Base-by-base conservation (phyloP, 768 basidiomycete genomes). In the Coprinellus aureogranulatus region DNA sequence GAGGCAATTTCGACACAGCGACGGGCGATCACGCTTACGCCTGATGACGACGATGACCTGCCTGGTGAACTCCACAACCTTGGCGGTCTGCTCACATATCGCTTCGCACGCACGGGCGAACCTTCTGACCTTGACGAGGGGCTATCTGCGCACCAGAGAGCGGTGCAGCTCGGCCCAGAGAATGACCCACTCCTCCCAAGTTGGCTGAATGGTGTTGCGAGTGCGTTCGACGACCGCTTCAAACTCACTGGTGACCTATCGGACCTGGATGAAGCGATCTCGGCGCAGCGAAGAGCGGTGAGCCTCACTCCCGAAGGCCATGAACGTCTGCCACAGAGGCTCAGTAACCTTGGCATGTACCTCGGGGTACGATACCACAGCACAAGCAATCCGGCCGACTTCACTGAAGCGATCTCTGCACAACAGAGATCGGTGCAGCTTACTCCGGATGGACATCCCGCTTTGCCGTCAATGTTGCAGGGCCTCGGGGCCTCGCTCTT, bases 321-420 rank as follows among this genome's bases (percentile, higher is more conserved):
- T 37, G n/a, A 3, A 3, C 28, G 3, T 2, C 46, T 40, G 27
- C 46, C 45, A 1, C 2, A 3, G 2, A 16, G n/a, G 12, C 55
- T 56, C 28, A 40, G 3, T 20, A 9, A 34, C 18, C 55, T 56
- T 25, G 55, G 45, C 1, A 49, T 10, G 1, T 22, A 27, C 1
- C 28, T 37, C 1, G 8, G 6, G 25, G 2, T 12, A 27, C 55
- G 31, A 1, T 56, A 39, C n/a, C 10, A 49, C 1, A 45, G 22
- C 31, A 28, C 28, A 2, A 28, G 41, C 4, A 28, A 49, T 16
- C 1, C 37, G 8, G 11, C 4, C 10, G 55, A 56, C 26, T 20
- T 59, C 34, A 41, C 46, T 14, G 51, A 62, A 26, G 45, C 59
- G 5, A 40, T 66, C 8, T 47, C 44, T 3, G 28, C 34, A 8